phyloP scores from a whole-genome alignment of 768 basidiomycete genomes.

The Neoboletus magnificus region DNA sequence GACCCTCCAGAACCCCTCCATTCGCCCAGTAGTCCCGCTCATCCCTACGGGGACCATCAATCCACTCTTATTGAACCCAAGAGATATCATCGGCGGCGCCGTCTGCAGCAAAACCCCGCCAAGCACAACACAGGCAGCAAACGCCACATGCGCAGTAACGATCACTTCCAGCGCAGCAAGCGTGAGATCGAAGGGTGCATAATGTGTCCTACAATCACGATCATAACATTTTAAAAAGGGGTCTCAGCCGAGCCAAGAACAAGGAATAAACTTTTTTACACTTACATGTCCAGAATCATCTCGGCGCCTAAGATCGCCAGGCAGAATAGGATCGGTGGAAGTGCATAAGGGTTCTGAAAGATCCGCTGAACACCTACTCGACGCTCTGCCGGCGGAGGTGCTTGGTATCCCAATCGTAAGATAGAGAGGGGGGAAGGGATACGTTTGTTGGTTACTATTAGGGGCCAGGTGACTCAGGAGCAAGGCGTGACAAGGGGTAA shows the following conservation, averaged over 20 bases:
- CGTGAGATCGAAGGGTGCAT: slow-evolving; percentile 77
- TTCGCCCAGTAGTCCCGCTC: slow-evolving; percentile 48
- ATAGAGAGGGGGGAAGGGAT: slow-evolving; percentile 53
- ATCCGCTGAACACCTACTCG: slow-evolving; percentile 26
- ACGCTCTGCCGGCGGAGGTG: slow-evolving; percentile 3
- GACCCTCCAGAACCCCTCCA: slow-evolving; percentile 77
- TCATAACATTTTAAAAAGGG: neutral
- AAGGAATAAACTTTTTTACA: slow-evolving; percentile 10
- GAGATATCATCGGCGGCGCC: slow-evolving; percentile 49
- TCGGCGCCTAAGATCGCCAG: slow-evolving; percentile 52
- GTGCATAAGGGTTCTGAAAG: slow-evolving; percentile 72
- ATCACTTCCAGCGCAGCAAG: slow-evolving; percentile 74
- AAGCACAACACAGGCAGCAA: slow-evolving; percentile 77
- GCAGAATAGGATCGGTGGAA: slow-evolving; percentile 61
- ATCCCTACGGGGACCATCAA: slow-evolving; percentile 1
- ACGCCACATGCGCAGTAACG: slow-evolving; percentile 80
- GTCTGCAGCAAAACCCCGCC: slow-evolving; percentile 90
- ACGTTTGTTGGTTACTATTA: slow-evolving; percentile 57
- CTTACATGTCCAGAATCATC: slow-evolving; percentile 55
- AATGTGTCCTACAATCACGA: slow-evolving; percentile 41
- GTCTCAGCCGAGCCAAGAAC: neutral
- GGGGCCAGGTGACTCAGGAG: slow-evolving; percentile 5
- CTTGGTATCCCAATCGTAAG: slow-evolving; percentile 31
- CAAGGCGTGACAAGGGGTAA: neutral
- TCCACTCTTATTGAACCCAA: slow-evolving; percentile 12